Conservation (phyloP, 2,329 filamentous ascomycete species). For the Endothia cerciana region DNA sequence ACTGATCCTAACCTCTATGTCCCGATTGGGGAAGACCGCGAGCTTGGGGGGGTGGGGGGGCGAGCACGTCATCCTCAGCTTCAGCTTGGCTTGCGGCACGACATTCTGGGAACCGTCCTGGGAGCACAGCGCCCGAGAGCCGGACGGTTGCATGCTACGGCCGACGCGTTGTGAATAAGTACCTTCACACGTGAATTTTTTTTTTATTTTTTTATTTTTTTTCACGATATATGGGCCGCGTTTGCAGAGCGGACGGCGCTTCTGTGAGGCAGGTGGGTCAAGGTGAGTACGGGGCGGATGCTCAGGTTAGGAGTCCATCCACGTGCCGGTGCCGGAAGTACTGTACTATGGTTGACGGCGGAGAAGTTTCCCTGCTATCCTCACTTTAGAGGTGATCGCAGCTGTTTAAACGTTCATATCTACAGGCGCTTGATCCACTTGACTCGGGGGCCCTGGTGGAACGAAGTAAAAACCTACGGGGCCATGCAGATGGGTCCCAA, state of each 20-base stretch:
- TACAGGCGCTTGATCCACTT: too few relatives aligned
- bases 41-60: conserved; percentile 20
- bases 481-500: too few relatives aligned
- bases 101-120: background rate
- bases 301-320: background rate
- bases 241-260: background rate
- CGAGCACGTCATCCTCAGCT: conserved; percentile 28
- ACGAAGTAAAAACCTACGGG: too few relatives aligned
- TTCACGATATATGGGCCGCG: too few relatives aligned
- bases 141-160: too few relatives aligned
- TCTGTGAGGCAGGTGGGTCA: background rate
- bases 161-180: background rate
- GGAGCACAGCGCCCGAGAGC: background rate
- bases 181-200: background rate
- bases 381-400: background rate
- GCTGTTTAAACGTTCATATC: too few relatives aligned
- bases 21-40: conserved; percentile 15
- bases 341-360: too few relatives aligned
- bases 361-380: background rate
- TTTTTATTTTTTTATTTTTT: background rate
- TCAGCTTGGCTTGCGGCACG: conserved; percentile 16
- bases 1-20: background rate
- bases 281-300: background rate
- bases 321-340: background rate
- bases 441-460: too few relatives aligned